phyloP scores from a whole-genome alignment of 1,284 basidiomycete genomes.

The Mycena citricolor region DNA sequence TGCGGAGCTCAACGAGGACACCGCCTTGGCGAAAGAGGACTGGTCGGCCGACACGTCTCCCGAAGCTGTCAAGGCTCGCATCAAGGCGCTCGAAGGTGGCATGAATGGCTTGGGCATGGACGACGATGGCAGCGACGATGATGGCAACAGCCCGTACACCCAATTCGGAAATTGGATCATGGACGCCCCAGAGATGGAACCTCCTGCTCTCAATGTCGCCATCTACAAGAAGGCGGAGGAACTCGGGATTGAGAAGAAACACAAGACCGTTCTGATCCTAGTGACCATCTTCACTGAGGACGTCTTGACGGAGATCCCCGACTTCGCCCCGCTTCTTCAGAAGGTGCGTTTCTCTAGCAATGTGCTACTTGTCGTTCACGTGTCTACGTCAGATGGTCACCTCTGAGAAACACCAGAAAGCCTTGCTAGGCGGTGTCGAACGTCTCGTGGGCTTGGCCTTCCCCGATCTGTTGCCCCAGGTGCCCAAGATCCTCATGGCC shows the following conservation, averaged over 20 bases:
- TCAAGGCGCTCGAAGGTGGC: slow-evolving; percentile 73
- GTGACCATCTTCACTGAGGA: slow-evolving; percentile 84
- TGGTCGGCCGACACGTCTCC: slow-evolving; percentile 92
- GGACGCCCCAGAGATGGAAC: slow-evolving; percentile 65
- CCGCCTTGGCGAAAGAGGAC: slow-evolving; percentile 66
- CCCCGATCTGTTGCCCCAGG: slow-evolving; percentile 62
- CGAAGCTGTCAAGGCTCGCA: slow-evolving; percentile 87
- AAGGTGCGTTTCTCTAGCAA: slow-evolving; percentile 55
- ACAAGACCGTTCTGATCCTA: slow-evolving; percentile 87
- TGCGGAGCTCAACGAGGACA: slow-evolving; percentile 68
- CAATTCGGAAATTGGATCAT: slow-evolving; percentile 86
- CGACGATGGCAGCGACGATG: slow-evolving; percentile 89
- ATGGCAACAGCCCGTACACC: slow-evolving; percentile 82
- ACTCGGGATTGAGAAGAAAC: slow-evolving; percentile 92
- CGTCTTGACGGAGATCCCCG: slow-evolving; percentile 71
- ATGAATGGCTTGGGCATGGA: slow-evolving; percentile 63
- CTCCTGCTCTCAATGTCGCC: slow-evolving; percentile 54
- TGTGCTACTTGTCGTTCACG: background rate
- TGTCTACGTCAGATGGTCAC: slow-evolving; percentile 56
- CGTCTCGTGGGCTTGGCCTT: slow-evolving; percentile 73
- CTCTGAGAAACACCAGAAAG: slow-evolving; percentile 94
- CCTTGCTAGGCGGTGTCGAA: slow-evolving; percentile 88
- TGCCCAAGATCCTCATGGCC: slow-evolving; percentile 94
- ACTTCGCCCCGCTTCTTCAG: slow-evolving; percentile 74
- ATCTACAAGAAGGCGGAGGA: slow-evolving; percentile 92